Conservation (phyloP, 257 asterid species). For the Nicotiana noctiflora region DNA sequence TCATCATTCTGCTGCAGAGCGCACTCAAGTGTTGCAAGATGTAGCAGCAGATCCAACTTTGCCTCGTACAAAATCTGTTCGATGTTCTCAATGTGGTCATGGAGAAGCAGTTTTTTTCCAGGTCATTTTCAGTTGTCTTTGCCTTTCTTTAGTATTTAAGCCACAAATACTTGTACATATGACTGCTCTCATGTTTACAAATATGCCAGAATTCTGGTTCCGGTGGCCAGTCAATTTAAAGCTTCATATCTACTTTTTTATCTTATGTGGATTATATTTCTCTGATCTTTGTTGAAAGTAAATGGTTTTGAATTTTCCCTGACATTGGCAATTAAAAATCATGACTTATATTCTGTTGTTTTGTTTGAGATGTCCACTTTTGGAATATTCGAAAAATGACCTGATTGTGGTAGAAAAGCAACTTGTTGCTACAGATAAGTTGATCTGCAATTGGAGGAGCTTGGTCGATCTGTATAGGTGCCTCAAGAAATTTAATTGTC, state of each 20-base stretch:
- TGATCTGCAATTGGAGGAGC: not conserved
- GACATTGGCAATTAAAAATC: not conserved
- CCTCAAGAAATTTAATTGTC: not conserved
- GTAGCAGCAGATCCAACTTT: slow-evolving; percentile 99
- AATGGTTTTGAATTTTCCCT: not conserved
- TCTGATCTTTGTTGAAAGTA: not conserved
- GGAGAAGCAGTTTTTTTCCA: slow-evolving; percentile 99
- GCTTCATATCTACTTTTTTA: not conserved
- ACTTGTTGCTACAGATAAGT: not conserved
- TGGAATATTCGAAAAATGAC: not conserved
- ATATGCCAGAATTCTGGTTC: not conserved
- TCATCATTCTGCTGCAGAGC: slow-evolving; percentile 81
- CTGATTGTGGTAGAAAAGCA: not conserved
- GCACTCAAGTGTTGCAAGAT: slow-evolving; percentile 87
- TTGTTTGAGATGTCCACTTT: not conserved
- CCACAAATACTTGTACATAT: not conserved
- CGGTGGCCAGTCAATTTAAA: not conserved
- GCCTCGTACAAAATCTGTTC: slow-evolving; percentile 86
- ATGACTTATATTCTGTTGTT: not conserved
- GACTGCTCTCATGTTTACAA: not conserved
- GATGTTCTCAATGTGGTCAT: slow-evolving; percentile 78
- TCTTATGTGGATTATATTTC: not conserved
- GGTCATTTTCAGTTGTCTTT: slow-evolving; percentile 29
- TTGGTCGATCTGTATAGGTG: not conserved
- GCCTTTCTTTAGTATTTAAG: not conserved